Base-by-base conservation (phyloP, 208 protist species). In the Leishmania aethiopica region DNA sequence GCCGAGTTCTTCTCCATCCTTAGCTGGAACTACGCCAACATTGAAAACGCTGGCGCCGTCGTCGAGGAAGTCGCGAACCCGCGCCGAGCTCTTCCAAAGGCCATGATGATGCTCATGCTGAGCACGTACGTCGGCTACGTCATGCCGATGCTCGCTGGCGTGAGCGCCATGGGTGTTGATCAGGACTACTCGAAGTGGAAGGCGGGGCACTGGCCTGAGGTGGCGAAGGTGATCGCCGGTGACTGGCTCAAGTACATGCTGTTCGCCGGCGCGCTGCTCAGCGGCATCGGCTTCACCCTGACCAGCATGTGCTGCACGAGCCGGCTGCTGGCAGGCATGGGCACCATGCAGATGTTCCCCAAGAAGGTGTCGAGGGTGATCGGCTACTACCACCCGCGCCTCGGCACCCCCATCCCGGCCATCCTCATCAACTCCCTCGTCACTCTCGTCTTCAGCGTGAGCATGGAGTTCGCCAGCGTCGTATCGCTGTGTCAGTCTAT, bases 11-110 rank as follows among this genome's bases (percentile, higher is more conserved):
- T 96, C 78, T 92, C 90, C 70, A 95, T 96, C 84, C 92, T 95
- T 75, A 95, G 90, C 80, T 96, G 93, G 92, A 96, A 95, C 86
- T 96, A 95, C 82, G 93, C 93, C 32, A 96, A 96, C 87, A 94
- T 96, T 82, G 93, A 96, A 76, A 96, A 96, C 83, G 89, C 91
- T 47, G 93, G 93, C 42, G 86, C 93, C 1, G 85, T 96, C 47
- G 89, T 96, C 15, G 91, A 96, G 87, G 91, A 96, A 73, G 86
- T 96, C 25, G 71, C 86, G 19, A 94, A 96, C 84, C 93, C 93
- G 15, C 84, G 82, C 55, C 76, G 49, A 17, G 87, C 90, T 17
- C 79, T 96, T 6, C 90, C 91, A 2, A 72, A 66, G 51, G 88
- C 91, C 28, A 96, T 96, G 90, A 62, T 92, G 1, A 70, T 93